Base-by-base conservation (phyloP, 345 rosid species). In the Sisymbrium irio region DNA sequence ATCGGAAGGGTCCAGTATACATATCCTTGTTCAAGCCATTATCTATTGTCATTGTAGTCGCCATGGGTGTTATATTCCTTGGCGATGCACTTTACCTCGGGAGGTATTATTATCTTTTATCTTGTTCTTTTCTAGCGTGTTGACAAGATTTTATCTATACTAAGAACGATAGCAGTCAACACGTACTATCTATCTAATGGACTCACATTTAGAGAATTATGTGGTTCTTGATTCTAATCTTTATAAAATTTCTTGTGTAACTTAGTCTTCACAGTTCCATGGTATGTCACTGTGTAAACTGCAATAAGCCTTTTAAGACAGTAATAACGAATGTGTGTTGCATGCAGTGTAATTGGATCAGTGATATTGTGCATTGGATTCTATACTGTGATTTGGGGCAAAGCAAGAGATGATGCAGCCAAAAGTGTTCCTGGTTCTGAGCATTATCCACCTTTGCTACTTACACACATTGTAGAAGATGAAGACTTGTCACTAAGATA, bases 1-100 rank as follows among this genome's bases (percentile, higher is more conserved):
- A 28, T 47, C 15, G 59, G 71, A 76, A 76, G 35, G 85, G 82
- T 13, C 82, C 82, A 1, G 79, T 78, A 3, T 81, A 77, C 45
- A 22, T 78, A 19, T 65, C 80, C 3, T 71, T 41, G 36, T 81
- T 81, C 39, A 81, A 37, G 78, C 82, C 84, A 14, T 27, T 81
- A 25, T 70, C 82, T 19, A 78, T 78, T 3, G 78, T 57, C 1
- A 74, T 67, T 54, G 80, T 82, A 19, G 84, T 70, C n/a, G 33
- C 27, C 35, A 75, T 67, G 71, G 65, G 72, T 18, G 49, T 32
- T 37, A 15, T 79, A 3, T 76, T 81, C 71, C 79, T 78, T 2
- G 77, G 77, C 2, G 82, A 81, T n/a, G 51, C 45, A 15, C 71
- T 81, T 62, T 49, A 64, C 66, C 64, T 78, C 17, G 84, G 28